Base-by-base conservation (phyloP, 805 yeast genomes). In the Kluyveromyces starmeri region DNA sequence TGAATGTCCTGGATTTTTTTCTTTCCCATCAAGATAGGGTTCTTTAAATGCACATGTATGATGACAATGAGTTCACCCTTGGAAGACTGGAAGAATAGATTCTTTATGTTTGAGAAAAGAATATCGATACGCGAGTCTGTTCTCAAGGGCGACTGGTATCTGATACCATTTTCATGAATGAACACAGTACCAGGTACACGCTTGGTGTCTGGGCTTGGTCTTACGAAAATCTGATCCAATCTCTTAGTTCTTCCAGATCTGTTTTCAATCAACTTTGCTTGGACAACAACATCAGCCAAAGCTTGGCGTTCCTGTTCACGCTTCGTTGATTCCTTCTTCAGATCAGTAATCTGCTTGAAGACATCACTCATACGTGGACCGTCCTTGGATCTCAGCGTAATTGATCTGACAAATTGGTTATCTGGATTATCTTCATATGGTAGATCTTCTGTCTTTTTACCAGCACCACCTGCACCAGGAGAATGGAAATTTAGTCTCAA, bases 191-290 rank as follows among this genome's bases (percentile, higher is more conserved):
- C 96, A 10, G 96, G 89, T 19, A 81, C 77, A 59, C 95, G 83
- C 57, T 89, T 89, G n/a, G 96, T 82, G 57, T 89, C 98, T 1
- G 96, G 96, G 31, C 88, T 84, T 25, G 98, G 98, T 56, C 97
- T 78, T 32, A 88, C 81, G 55, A 79, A 85, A 2, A 92, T 88
- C 41, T 80, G 78, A 44, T 89, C 97, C 44, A 92, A 65, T 55
- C 89, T 77, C 61, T 78, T 77, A 23, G 95, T 83, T 48, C 97
- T 74, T 28, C 88, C 82, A 8, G 83, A 82, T 54, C 75, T 78
- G 38, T 80, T 72, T 59, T 88, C 95, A 40, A 85, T 63, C 48
- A 89, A 70, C 46, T 73, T 83, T 35, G 88, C 97, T 63, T 89
- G 98, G 30, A 83, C 78, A 20, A 89, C 89, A 34, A 89, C 95